Evolutionary conservation across 148 eudicot genomes (phyloP), one percentile per base, ranked within the genome.

Genomic region (Amaranthus cruentus): DNA sequence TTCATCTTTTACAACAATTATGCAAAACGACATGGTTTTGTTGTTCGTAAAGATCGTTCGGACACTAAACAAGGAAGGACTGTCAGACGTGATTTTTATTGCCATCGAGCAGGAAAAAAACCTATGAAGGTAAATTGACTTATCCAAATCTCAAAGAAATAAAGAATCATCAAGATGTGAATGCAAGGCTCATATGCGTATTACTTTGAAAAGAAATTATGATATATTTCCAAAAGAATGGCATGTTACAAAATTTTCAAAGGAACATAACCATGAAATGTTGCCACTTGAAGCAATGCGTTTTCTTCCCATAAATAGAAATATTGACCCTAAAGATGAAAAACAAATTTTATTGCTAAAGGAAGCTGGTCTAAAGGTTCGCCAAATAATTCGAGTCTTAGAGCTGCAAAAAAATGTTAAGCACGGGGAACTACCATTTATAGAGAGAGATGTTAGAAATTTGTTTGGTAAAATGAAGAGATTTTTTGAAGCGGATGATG

Each of bases 341-440:
- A 12, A 48, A 4, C 44, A 15, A 4, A 60, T 62, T 8, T 12
- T 73, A 5, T 59, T 73, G 49, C 42, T 61, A 6, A 51, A 50
- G 11, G 57, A 18, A 73, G 68, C 0, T 7, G 71, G 57, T 13
- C 71, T 68, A 8, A 18, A 6, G 7, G 38, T 68, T 28, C 8
- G 59, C 18, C 47, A 68, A 6, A 68, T 68, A 15, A 68, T 68
- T 9, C 47, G 47, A 4, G 68, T 73, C 4, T 60, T 61, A 59
- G 69, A 73, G 68, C 76, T 73, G 18, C 57, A 62, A 51, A 73
- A 62, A 50, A 21, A 73, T 49, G 13, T 60, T 7, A 4, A 13
- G 5, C 58, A 73, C 50, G 58, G 59, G 4, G 4, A 62, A 47
- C 68, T 73, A 18, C 15, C 42, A 7, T 73, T 63, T 11, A 43